Evolutionary conservation across 1,284 basidiomycete genomes (phyloP), one percentile per base, ranked within the genome.

Genomic region (Earliella scabrosa): DNA sequence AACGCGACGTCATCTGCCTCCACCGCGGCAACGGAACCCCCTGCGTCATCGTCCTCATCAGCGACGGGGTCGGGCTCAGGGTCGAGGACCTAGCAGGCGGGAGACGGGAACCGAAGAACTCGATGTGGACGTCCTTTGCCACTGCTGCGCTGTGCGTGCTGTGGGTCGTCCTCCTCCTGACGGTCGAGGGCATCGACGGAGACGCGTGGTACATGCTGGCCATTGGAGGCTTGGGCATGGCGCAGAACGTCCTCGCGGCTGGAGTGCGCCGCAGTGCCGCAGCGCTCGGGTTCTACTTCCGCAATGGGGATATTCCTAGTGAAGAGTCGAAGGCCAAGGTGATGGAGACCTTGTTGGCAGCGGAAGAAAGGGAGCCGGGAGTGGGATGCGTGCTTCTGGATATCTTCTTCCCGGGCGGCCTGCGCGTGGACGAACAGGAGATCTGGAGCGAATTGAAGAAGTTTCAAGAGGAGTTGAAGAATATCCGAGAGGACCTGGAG

Each of bases 11-110:
- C n/a, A 63, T 69, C 11, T 64, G 62, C 44, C 59, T 74, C 35
- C 72, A 70, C 13, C 53, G 60, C 40, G 72, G 72, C 23, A 73
- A 72, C 59, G 71, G 72, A 14, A 59, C 56, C 40, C 51, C 50
- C 13, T 54, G 57, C 52, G 71, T 68, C 13, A 63, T 72, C 24
- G 71, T 73, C 44, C 64, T 74, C 60, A 58, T 63, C 46, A 66
- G 68, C 39, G 63, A 70, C 20, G 59, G 55, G 13, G 39, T 45
- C 7, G 68, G 68, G 5, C 39, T 71, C 32, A 60, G 66, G 11
- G 60, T 74, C 5, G 68, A 67, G 43, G 72, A 72, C 51, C 61
- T 73, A 20, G 72, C 72, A 7, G 53, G 49, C 5, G 61, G 54
- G 9, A n/a, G n/a, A n/a, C 50, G 63, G 14, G 60, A 62, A n/a